A percentile compares a stretch with the other conserved stretches of the same genome.
These are phyloP conservation scores for Colletotrichum acutatum DNA, from an alignment of 2,329 filamentous ascomycete genomes.

Conservation along the genomic window DNA sequence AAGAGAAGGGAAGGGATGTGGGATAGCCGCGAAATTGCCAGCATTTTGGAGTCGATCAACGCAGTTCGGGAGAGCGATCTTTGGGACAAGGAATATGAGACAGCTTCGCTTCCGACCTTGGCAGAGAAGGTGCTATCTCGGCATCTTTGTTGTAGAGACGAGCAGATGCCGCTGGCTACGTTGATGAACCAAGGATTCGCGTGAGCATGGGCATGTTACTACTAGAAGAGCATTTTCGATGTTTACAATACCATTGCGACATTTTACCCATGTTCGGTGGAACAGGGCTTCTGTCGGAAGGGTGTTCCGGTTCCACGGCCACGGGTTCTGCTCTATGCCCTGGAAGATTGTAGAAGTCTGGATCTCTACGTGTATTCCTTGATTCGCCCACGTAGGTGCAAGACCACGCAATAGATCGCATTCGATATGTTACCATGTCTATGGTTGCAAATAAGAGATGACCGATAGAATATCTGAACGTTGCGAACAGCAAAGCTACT, in stretches of 20 bases:
- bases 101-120: no score
- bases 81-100: no score
- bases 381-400: neutral
- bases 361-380: neutral
- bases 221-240: neutral
- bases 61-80: no score
- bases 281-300: neutral
- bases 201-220: no score
- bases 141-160: no score
- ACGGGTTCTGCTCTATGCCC: neutral
- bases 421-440: no score
- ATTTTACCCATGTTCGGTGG: neutral
- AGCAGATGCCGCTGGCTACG: no score
- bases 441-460: neutral
- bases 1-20: slow-evolving; percentile 38
- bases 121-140: no score
- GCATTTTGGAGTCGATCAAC: no score
- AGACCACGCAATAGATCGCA: neutral
- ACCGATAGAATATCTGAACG: neutral
- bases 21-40: slow-evolving; percentile 37
- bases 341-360: neutral
- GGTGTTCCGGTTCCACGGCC: neutral
- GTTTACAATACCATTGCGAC: neutral
- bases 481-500: neutral
- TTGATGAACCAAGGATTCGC: no score